Conservation (phyloP, 768 basidiomycete species). For the Pleurotus tuoliensis region DNA sequence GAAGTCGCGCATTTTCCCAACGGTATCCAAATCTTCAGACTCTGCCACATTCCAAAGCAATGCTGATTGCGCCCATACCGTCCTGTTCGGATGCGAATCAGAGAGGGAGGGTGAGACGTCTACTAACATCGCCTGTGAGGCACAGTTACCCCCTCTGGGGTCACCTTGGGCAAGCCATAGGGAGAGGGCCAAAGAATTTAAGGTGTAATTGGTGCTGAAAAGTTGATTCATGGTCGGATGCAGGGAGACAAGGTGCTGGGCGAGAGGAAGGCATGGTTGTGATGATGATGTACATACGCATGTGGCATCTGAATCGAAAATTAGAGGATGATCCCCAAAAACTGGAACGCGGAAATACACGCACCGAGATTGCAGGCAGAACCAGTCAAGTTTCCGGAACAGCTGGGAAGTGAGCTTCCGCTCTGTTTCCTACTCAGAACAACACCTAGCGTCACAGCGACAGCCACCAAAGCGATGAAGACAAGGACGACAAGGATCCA, state of each 20-base stretch:
- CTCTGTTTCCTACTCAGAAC: slow-evolving; percentile 29
- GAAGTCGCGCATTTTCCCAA: slow-evolving; percentile 39
- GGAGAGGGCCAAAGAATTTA: slow-evolving; percentile 37
- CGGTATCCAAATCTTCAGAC: slow-evolving; percentile 40
- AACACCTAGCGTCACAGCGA: slow-evolving; percentile 44
- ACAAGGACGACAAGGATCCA: slow-evolving; percentile 28
- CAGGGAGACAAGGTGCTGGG: slow-evolving; percentile 46
- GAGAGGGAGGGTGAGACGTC: slow-evolving; percentile 47
- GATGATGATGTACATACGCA: slow-evolving; percentile 54
- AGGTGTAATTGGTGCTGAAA: slow-evolving; percentile 45
- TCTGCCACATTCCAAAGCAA: slow-evolving; percentile 57
- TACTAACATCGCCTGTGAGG: slow-evolving; percentile 48
- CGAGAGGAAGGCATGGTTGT: slow-evolving; percentile 48
- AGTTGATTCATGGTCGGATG: slow-evolving; percentile 44
- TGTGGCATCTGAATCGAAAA: slow-evolving; percentile 46
- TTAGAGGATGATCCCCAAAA: slow-evolving; percentile 5
- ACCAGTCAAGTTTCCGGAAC: slow-evolving; percentile 43
- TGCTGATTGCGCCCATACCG: slow-evolving; percentile 54
- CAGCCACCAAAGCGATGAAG: slow-evolving; percentile 31
- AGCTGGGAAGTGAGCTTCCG: slow-evolving; percentile 21
- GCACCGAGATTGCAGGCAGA: slow-evolving; percentile 52
- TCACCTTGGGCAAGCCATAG: slow-evolving; percentile 50
- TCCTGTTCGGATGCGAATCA: slow-evolving; percentile 40
- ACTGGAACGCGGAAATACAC: slow-evolving; percentile 16
- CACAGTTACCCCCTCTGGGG: slow-evolving; percentile 38